Base-by-base conservation (phyloP, 2,329 filamentous ascomycete species). In the Penicillium occitanis region DNA sequence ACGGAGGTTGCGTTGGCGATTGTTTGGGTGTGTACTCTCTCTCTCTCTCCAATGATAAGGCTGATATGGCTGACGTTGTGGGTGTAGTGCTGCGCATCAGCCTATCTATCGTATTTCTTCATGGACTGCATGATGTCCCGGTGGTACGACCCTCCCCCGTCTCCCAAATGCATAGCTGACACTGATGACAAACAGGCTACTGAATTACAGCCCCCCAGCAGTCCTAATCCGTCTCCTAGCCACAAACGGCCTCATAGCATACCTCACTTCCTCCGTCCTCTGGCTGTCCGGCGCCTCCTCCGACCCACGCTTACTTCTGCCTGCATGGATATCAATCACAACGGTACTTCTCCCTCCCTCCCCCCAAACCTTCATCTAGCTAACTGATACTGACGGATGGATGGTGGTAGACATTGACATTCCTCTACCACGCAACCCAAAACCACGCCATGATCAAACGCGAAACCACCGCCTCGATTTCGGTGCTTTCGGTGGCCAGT, bases 41-140 rank as follows among this genome's bases (percentile, higher is more conserved):
- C 30, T 33, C 35, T 10, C 14, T 13, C 17, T 35, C 30, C 30
- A 7, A 8, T 33, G 30, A 3, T 8, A 33, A 14, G 11, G 37
- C 5, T 5, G 11, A 25, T 50, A 25, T 51, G 22, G 28, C 37
- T 60, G 57, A 60, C 37, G 33, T 25, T 40, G n/a, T 37, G 57
- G 28, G 1, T 44, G 35, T 69, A 92, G 90, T 92, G 90, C 80
- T 88, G 86, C 73, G 88, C 90, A 66, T 91, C 90, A 22, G 91
- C 89, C 63, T 92, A 92, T 77, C 84, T 93, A 67, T 90, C 90
- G 61, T 93, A 92, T 78, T 91, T 92, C 81, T 93, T 93, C 75
- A 91, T 90, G 66, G 91, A 93, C 79, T 92, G 90, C 77, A 85
- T 93, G 72, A 93, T 93, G 90, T 92, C 90, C 68, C 84, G 91